Evolutionary conservation across 768 basidiomycete genomes (phyloP).

Genomic region (Tylopilus vinaceipallidus): DNA sequence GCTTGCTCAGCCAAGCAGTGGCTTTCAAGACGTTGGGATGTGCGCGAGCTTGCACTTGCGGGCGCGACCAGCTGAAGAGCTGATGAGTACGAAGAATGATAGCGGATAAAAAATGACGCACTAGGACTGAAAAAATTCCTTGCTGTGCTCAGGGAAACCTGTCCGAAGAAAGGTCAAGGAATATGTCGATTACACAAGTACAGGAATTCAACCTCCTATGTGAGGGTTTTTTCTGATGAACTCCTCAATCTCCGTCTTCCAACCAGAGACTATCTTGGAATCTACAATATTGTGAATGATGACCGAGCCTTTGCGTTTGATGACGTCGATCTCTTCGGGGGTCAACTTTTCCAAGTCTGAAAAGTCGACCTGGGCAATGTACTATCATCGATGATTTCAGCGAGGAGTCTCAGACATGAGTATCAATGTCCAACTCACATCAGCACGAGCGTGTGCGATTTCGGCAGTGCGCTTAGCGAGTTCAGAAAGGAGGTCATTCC

Average conservation of each 20-base stretch:
- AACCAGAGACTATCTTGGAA: constrained; percentile 51
- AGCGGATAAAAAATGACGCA: constrained; percentile 28
- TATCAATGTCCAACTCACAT: constrained; percentile 36
- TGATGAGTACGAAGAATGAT: neutral
- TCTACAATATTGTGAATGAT: constrained; percentile 62
- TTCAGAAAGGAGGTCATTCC: constrained; percentile 55
- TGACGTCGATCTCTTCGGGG: constrained; percentile 43
- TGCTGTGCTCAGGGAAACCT: constrained; percentile 57
- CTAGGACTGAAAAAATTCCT: constrained; percentile 75
- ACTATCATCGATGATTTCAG: no score
- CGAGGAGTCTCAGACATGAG: no score
- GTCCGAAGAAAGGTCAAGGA: neutral
- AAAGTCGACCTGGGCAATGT: constrained; percentile 61
- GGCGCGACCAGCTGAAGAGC: constrained; percentile 40
- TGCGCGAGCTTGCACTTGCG: constrained; percentile 66
- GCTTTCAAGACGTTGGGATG: constrained; percentile 63
- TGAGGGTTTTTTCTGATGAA: constrained; percentile 58
- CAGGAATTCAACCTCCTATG: constrained; percentile 43
- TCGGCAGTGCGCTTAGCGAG: constrained; percentile 45
- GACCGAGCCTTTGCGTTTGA: constrained; percentile 56
- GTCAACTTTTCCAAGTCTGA: constrained; percentile 47
- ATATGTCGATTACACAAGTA: neutral
- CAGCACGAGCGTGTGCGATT: constrained; percentile 46
- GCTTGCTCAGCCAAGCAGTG: constrained; percentile 57
- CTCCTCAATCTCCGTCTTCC: constrained; percentile 56